These are phyloP conservation scores for Aspergillus sp. DNA, from an alignment of 2,329 filamentous ascomycete genomes.

Conservation along the genomic window DNA sequence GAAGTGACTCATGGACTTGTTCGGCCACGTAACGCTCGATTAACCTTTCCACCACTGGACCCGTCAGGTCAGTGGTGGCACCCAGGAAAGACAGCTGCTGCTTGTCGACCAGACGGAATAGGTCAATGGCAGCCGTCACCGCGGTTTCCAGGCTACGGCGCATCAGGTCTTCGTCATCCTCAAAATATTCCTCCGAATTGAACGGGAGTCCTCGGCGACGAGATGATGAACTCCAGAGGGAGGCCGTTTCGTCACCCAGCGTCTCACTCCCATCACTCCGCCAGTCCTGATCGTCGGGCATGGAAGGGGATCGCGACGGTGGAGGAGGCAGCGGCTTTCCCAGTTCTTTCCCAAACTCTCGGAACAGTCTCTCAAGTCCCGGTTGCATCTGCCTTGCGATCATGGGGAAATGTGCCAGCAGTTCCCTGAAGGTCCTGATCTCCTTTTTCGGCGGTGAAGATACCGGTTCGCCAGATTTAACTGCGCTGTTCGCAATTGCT, in stretches of 20 bases:
- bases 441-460: constrained; percentile 69
- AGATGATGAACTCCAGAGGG: constrained; percentile 33
- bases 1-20: constrained; percentile 77
- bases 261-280: constrained; percentile 27
- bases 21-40: constrained; percentile 95
- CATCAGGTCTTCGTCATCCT: constrained; percentile 91
- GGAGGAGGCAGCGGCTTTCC: constrained; percentile 80
- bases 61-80: constrained; percentile 89
- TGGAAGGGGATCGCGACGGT: constrained; percentile 51
- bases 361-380: constrained; percentile 83
- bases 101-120: constrained; percentile 94
- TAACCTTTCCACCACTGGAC: constrained; percentile 84
- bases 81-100: constrained; percentile 89
- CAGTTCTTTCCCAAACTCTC: constrained; percentile 81
- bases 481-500: constrained; percentile 17
- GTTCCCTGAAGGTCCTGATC: constrained; percentile 83
- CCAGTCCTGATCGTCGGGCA: constrained; percentile 56
- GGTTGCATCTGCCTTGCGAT: constrained; percentile 95
- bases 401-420: constrained; percentile 88
- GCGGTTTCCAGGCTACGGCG: constrained; percentile 84
- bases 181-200: constrained; percentile 67
- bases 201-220: constrained; percentile 44
- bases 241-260: constrained; percentile 38
- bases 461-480: constrained; percentile 33
- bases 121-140: constrained; percentile 87